Evolutionary conservation across 2,329 filamentous ascomycete species (phyloP).

Genomic region (Ascochyta viciae-villosae): DNA sequence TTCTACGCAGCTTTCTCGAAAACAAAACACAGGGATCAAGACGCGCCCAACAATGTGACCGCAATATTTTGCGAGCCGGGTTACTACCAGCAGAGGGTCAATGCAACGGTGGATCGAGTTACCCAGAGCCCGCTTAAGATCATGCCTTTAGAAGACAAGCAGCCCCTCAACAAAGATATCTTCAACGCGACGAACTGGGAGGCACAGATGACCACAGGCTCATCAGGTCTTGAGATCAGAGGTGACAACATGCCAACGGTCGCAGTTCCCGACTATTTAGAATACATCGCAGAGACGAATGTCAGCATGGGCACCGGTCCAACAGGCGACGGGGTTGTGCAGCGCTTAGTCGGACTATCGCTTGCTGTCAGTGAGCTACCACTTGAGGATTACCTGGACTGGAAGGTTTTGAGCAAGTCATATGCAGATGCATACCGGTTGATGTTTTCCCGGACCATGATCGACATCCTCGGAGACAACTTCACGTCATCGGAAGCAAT

Average conservation of each 20-base stretch:
- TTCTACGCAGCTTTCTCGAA: constrained; percentile 30
- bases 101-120: constrained; percentile 46
- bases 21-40: constrained; percentile 19
- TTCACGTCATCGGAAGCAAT: constrained; percentile 8
- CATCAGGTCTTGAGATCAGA: neutral
- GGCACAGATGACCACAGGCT: constrained; percentile 19
- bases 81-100: constrained; percentile 58
- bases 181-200: constrained; percentile 54
- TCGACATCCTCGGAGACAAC: constrained; percentile 34
- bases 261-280: constrained; percentile 17
- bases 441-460: constrained; percentile 50
- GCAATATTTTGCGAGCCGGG: constrained; percentile 29
- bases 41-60: constrained; percentile 27
- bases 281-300: constrained; percentile 13
- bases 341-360: constrained; percentile 50
- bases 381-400: constrained; percentile 45
- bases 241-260: constrained; percentile 19
- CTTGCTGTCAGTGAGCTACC: constrained; percentile 37
- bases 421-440: constrained; percentile 54
- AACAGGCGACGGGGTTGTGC: neutral
- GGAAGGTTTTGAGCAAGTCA: constrained; percentile 36
- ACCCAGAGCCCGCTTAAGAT: constrained; percentile 11
- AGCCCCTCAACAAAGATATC: constrained; percentile 25
- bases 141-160: constrained; percentile 31
- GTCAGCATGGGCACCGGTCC: constrained; percentile 16